A percentile compares a stretch with the other conserved stretches of the same genome.
Conservation (phyloP, 2,329 filamentous ascomycete species). For the Phialophora chinensis region DNA sequence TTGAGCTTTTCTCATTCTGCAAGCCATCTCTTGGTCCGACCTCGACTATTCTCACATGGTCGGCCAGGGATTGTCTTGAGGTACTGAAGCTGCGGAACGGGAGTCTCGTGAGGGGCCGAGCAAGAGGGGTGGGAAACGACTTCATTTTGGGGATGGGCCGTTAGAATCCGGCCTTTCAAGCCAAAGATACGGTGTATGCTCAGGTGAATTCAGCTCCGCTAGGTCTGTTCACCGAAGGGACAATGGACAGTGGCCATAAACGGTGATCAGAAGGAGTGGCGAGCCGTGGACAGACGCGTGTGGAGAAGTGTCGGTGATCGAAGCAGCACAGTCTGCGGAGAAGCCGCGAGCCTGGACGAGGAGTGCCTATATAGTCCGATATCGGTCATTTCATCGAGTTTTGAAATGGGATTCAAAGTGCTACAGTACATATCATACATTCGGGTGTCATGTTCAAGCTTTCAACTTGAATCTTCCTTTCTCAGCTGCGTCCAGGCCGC, state of each 20-base stretch:
- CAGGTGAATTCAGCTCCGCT: neutral
- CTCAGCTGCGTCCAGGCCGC: conserved; percentile 38
- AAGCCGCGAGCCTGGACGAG: neutral
- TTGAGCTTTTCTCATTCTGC: conserved; percentile 59
- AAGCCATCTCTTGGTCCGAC: conserved; percentile 61
- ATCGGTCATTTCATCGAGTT: neutral
- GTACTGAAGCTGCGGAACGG: conserved; percentile 35
- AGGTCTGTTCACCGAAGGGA: neutral
- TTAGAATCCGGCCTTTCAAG: neutral
- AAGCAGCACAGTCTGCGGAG: neutral
- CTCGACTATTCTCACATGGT: conserved; percentile 60
- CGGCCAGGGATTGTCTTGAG: conserved; percentile 46
- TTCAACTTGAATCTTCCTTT: conserved; percentile 38
- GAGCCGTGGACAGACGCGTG: conserved; percentile 3
- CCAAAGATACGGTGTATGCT: neutral
- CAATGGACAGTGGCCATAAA: neutral
- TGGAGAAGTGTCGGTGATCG: conserved; percentile 9
- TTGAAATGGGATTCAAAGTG: neutral
- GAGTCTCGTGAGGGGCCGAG: conserved; percentile 2
- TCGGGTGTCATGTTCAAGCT: conserved; percentile 15
- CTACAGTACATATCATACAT: neutral
- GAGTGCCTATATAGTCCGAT: neutral
- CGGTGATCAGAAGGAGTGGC: neutral
- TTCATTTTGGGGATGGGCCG: conserved; percentile 19
- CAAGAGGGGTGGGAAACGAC: conserved; percentile 10